phyloP scores from a whole-genome alignment of 2,329 filamentous ascomycete species.

The Thelonectria blattea region DNA sequence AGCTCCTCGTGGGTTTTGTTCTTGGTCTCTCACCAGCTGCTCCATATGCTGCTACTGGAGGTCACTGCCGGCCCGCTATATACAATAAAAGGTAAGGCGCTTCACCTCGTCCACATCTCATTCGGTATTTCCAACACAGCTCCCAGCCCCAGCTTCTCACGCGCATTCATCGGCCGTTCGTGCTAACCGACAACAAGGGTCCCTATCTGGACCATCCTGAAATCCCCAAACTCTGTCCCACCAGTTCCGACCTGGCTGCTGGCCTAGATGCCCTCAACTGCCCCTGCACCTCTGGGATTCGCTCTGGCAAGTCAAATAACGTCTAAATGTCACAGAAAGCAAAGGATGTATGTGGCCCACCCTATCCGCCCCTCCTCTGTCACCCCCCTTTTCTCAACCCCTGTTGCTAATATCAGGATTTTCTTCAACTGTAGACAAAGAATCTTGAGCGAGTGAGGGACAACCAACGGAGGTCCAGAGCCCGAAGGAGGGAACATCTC shows the following conservation, averaged over 20 bases:
- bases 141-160: slow-evolving; percentile 5
- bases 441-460: slow-evolving; percentile 68
- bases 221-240: slow-evolving; percentile 19
- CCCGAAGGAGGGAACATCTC: slow-evolving; percentile 75
- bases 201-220: slow-evolving; percentile 2
- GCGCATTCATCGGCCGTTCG: slow-evolving; percentile 3
- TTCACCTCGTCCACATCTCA: slow-evolving; percentile 11
- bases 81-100: slow-evolving; percentile 17
- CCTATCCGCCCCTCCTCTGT: slow-evolving; percentile 12
- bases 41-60: slow-evolving; percentile 3
- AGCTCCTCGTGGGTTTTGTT: slow-evolving; percentile 20
- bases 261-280: slow-evolving; percentile 32
- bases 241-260: slow-evolving; percentile 24
- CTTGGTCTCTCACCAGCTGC: slow-evolving; percentile 20
- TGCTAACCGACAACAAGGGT: slow-evolving; percentile 6
- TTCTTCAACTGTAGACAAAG: slow-evolving; percentile 41
- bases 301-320: slow-evolving; percentile 29
- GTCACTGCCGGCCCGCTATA: slow-evolving; percentile 6
- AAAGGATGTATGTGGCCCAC: slow-evolving; percentile 35
- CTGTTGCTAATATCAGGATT: slow-evolving; percentile 26
- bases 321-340: slow-evolving; percentile 42
- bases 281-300: slow-evolving; percentile 20
- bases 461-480: slow-evolving; percentile 78
- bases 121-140: slow-evolving; percentile 8
- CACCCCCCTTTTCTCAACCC: slow-evolving; percentile 12